These are phyloP conservation scores for Calonectria hawksworthii DNA, from an alignment of 2,329 filamentous ascomycete species.

Conservation along the genomic window DNA sequence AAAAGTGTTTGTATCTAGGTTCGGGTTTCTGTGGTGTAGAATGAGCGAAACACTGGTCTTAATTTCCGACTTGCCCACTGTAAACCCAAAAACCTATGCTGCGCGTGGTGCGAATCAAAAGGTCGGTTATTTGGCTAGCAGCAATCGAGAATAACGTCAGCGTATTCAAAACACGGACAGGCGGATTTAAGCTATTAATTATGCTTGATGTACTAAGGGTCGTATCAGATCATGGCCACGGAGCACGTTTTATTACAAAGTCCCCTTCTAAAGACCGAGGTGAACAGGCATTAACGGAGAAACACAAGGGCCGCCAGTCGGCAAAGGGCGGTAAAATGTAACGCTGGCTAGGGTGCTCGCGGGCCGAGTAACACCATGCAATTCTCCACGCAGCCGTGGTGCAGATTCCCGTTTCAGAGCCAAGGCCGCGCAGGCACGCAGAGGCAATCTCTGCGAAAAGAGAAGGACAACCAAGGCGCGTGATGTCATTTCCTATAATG, in stretches of 20 bases:
- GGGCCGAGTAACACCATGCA: slow-evolving; percentile 37
- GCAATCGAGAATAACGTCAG: not conserved
- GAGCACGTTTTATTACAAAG: not conserved
- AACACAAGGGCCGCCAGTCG: slow-evolving; percentile 31
- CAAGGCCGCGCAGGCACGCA: not conserved
- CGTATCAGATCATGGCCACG: not conserved
- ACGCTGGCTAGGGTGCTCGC: slow-evolving; percentile 3
- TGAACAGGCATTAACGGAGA: slow-evolving; percentile 17
- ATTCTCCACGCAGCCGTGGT: slow-evolving; percentile 28
- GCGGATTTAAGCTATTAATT: slow-evolving; percentile 4
- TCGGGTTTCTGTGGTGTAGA: not conserved
- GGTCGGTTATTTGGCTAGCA: not conserved
- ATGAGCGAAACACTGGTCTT: not conserved
- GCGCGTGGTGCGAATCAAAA: not conserved
- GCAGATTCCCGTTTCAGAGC: not conserved
- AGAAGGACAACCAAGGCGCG: slow-evolving; percentile 7
- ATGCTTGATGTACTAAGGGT: not conserved
- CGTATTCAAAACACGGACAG: not conserved
- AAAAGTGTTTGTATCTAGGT: not conserved
- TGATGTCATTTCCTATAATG: not conserved
- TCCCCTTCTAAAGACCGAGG: slow-evolving; percentile 23
- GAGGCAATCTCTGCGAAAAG: not conserved
- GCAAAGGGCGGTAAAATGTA: slow-evolving; percentile 4
- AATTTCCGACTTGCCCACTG: not conserved
- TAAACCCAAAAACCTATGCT: not conserved